phyloP scores from a whole-genome alignment of 2,329 filamentous ascomycete genomes.

The Peltaster fructicola region DNA sequence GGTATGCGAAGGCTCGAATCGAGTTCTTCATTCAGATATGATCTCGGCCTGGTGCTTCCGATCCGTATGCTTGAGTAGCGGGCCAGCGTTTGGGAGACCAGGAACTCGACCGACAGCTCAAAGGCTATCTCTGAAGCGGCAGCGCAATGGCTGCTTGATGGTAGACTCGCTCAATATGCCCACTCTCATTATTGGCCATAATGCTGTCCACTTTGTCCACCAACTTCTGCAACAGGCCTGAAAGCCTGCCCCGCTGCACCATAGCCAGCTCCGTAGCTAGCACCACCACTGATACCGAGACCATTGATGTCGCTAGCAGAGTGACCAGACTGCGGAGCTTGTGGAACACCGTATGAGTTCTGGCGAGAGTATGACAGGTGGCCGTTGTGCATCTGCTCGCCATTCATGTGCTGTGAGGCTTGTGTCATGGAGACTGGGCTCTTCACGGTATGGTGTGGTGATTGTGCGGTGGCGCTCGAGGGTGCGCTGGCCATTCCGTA shows the following conservation, averaged over 20 bases:
- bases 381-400: conserved; percentile 6
- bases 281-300: conserved; percentile 13
- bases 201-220: conserved; percentile 1
- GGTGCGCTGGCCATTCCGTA: conserved; percentile 15
- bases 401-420: conserved; percentile 5
- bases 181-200: conserved; percentile 3
- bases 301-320: conserved; percentile 14
- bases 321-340: conserved; percentile 11
- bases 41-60: no score
- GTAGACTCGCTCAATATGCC: not conserved
- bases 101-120: no score
- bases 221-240: conserved; percentile 5
- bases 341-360: conserved; percentile 7
- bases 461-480: conserved; percentile 12
- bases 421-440: conserved; percentile 15
- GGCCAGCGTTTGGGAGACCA: no score
- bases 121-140: no score
- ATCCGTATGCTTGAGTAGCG: no score
- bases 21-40: no score
- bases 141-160: not conserved
- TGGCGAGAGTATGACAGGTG: conserved; percentile 12
- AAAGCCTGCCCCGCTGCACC: conserved; percentile 8
- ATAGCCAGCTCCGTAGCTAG: conserved; percentile 10
- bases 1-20: no score
- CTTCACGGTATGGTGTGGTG: conserved; percentile 13